Evolutionary conservation across 176 grass and related monocot genomes (phyloP).

Genomic region (Urochloa ruziziensis): DNA sequence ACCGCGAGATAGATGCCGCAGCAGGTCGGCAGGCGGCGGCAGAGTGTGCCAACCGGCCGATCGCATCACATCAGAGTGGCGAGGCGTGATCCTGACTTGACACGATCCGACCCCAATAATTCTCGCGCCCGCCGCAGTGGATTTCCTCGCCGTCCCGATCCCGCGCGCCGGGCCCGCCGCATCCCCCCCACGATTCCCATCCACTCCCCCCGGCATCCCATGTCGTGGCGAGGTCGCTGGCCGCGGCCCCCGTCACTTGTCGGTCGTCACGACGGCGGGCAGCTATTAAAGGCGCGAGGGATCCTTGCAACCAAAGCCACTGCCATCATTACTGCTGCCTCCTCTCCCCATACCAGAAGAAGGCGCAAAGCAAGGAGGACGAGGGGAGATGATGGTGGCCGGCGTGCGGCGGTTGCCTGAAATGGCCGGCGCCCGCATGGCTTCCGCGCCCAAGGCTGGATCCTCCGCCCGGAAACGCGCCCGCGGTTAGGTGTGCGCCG

Average conservation of each 20-base stretch:
- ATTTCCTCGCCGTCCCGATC: constrained; percentile 6
- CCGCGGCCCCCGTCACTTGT: not conserved
- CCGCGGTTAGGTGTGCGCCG: not conserved
- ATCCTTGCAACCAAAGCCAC: constrained; percentile 24
- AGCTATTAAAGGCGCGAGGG: not conserved
- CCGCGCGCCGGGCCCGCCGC: not conserved
- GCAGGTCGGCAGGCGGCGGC: not conserved
- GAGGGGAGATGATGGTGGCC: not conserved
- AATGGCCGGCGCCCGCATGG: constrained; percentile 4
- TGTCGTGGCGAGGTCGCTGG: not conserved
- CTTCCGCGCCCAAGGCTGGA: not conserved
- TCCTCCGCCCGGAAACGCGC: not conserved
- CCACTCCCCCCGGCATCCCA: not conserved
- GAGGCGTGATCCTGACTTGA: not conserved
- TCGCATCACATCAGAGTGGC: not conserved
- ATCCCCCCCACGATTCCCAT: not conserved
- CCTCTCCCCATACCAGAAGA: not conserved
- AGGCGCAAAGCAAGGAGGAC: not conserved
- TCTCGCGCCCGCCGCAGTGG: not conserved
- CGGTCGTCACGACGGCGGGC: not conserved
- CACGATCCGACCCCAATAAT: constrained; percentile 28
- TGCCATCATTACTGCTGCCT: not conserved
- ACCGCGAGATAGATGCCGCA: not conserved
- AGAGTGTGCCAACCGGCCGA: not conserved
- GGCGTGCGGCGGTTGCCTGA: not conserved